A percentile compares a stretch with the other conserved stretches of the same genome.
Conservation (phyloP, 306 rosid species). For the Comarum palustre region DNA sequence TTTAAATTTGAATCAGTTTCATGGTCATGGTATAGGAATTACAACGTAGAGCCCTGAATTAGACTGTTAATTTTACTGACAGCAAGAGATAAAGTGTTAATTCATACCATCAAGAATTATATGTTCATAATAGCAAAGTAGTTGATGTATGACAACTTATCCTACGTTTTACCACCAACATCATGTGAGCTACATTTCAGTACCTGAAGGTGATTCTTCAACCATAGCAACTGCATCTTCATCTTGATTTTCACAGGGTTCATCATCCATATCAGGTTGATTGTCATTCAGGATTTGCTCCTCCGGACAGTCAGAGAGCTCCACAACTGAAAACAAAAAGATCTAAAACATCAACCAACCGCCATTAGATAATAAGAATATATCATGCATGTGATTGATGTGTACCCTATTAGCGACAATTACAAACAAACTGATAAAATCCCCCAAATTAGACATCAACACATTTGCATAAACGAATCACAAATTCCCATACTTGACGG, state of each 20-base stretch:
- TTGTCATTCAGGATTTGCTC: constrained; percentile 67
- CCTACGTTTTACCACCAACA: not conserved
- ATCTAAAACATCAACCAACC: constrained; percentile 13
- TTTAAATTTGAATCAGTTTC: not conserved
- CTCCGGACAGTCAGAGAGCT: constrained; percentile 59
- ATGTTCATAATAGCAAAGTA: not conserved
- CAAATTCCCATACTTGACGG: not conserved
- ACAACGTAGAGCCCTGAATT: not conserved
- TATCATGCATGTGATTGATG: not conserved
- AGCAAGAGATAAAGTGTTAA: constrained; percentile 7
- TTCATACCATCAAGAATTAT: not conserved
- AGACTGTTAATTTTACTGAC: not conserved
- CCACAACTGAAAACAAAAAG: constrained; percentile 41
- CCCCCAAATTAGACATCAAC: not conserved
- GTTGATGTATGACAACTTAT: not conserved
- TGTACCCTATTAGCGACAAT: not conserved
- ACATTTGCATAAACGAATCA: not conserved
- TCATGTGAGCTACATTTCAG: constrained; percentile 7
- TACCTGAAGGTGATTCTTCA: constrained; percentile 83
- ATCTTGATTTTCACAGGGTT: constrained; percentile 61
- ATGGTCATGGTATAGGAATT: not conserved
- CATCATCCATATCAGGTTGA: constrained; percentile 85
- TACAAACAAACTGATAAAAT: not conserved
- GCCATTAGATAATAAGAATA: not conserved
- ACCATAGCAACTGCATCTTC: constrained; percentile 80